Base-by-base conservation (phyloP, 352 stramenopile species). In the Phytophthora foliorum region DNA sequence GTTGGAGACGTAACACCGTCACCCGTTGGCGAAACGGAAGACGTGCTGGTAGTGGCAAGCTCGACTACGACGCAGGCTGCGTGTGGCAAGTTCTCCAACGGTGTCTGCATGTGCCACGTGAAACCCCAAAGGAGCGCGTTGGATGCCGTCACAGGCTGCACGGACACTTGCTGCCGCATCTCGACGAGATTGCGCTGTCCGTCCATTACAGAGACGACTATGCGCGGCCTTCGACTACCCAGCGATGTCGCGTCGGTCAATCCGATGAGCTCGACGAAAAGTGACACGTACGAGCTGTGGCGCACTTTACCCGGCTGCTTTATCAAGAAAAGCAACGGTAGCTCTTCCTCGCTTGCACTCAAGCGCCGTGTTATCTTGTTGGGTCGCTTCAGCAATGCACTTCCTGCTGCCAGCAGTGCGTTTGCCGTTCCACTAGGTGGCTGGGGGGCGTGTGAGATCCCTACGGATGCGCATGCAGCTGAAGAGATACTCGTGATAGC, bases 31-130 rank as follows among this genome's bases (percentile, higher is more conserved):
- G 59, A 90, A 51, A 51, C 72, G 72, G 44, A 86, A 60, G 46
- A 83, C 57, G 50, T 84, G 72, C 10, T 82, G 61, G 29, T 95
- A 53, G 67, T 97, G 4, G 78, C 63, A 29, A 95, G 74, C 69
- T 94, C 86, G 21, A 94, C 72, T 0, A 93, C 81, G 32, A 95
- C 78, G 24, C 81, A 91, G 8, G 84, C 81, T 36, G 83, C 83
- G 42, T 92, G 80, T 0, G 85, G 81, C n/a, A 98, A 69, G 55
- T 97, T 97, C 74, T 98, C 91, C 11, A 98, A 57, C n/a, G 92
- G 90, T 0, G 90, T 98, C 60, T 97, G 90, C 92, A 98, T 98
- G 69, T 97, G 88, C 92, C 92, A 98, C 24, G 91, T 97, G 60
- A 94, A 91, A 11, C 86, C 81, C 87, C 92, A 98, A 29, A 92